phyloP scores from a whole-genome alignment of 1,139 yeast genomes.

The Pichia sp. region DNA sequence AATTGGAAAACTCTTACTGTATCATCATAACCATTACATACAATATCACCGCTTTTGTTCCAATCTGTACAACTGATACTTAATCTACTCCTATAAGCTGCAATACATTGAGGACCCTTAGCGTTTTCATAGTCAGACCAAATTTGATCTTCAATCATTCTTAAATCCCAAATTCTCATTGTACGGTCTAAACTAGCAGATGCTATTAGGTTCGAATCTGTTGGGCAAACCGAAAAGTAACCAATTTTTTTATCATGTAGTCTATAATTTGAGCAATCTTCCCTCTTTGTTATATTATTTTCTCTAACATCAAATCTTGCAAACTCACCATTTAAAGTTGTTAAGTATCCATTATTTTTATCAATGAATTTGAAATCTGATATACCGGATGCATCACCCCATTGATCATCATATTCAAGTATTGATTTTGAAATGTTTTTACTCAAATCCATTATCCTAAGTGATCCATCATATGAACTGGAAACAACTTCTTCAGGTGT shows the following conservation, averaged over 20 bases:
- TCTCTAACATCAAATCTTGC: constrained; percentile 62
- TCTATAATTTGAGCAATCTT: constrained; percentile 39
- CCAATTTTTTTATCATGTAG: constrained; percentile 89
- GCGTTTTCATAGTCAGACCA: constrained; percentile 41
- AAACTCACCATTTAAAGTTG: constrained; percentile 77
- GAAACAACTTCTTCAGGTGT: constrained; percentile 50
- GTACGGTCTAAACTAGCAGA: constrained; percentile 87
- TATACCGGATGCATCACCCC: constrained; percentile 47
- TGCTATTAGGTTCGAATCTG: constrained; percentile 54
- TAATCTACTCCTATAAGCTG: constrained; percentile 63
- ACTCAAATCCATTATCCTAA: constrained; percentile 63
- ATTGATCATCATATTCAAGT: constrained; percentile 45
- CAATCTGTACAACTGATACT: constrained; percentile 85
- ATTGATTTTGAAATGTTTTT: constrained; percentile 55
- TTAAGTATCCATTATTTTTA: constrained; percentile 53
- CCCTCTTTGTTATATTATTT: constrained; percentile 26
- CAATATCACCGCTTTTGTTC: constrained; percentile 69
- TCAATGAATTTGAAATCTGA: constrained; percentile 57
- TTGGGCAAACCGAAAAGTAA: constrained; percentile 75
- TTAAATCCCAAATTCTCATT: constrained; percentile 77
- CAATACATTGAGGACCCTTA: constrained; percentile 48
- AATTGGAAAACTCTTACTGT: constrained; percentile 59
- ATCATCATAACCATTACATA: constrained; percentile 91
- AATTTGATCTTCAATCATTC: constrained; percentile 38
- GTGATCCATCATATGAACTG: constrained; percentile 81